These are phyloP conservation scores for Sarocladium strictum DNA, from an alignment of 2,329 filamentous ascomycete species.

Conservation along the genomic window DNA sequence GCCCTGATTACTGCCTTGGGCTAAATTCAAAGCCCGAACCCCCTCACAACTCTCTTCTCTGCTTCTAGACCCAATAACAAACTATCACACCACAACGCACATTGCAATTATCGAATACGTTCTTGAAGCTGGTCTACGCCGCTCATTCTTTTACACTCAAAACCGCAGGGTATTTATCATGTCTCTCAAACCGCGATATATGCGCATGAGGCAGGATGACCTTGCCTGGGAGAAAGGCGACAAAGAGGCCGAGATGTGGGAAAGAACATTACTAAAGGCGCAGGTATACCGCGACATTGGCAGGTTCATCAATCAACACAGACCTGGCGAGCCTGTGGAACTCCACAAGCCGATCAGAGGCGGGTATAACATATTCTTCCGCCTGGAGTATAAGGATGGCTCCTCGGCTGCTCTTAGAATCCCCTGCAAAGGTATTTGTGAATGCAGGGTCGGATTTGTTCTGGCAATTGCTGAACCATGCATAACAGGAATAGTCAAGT, in stretches of 20 bases:
- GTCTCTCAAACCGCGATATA: conserved; percentile 18
- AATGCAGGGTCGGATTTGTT: neutral
- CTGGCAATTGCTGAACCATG: conserved; percentile 7
- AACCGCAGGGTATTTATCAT: conserved; percentile 13
- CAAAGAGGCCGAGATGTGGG: conserved; percentile 18
- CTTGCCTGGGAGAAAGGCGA: conserved; percentile 22
- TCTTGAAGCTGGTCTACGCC: neutral
- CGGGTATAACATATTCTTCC: conserved; percentile 24
- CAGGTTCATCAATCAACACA: conserved; percentile 20
- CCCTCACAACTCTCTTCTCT: neutral
- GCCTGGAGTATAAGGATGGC: conserved; percentile 25
- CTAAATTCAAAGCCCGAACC: neutral
- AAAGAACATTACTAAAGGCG: conserved; percentile 15
- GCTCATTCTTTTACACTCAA: neutral
- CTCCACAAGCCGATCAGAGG: conserved; percentile 21
- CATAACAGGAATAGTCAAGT: conserved; percentile 16
- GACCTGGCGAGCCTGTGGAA: conserved; percentile 15
- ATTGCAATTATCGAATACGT: neutral
- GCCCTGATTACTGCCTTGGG: neutral
- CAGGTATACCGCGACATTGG: conserved; percentile 16
- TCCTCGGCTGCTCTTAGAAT: conserved; percentile 24
- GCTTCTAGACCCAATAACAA: too few relatives aligned
- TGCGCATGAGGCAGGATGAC: conserved; percentile 20
- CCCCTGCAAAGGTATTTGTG: conserved; percentile 19
- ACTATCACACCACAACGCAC: neutral